These are phyloP conservation scores for Buxus sempervirens DNA, from an alignment of 164 flowering plant genomes.

Conservation along the genomic window DNA sequence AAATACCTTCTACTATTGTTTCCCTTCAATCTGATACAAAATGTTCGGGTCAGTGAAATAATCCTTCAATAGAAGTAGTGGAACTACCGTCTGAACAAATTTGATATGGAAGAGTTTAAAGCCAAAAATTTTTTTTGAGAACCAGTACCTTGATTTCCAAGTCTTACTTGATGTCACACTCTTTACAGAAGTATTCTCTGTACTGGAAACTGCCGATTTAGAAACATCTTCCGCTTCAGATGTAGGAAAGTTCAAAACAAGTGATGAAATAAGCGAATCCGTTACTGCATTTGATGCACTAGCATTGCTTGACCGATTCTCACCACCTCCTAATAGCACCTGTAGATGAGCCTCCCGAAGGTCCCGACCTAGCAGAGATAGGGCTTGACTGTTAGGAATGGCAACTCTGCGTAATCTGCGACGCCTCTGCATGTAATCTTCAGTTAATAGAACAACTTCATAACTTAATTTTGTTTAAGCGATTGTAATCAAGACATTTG, in stretches of 20 bases:
- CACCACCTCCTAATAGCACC: conserved; percentile 69
- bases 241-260: conserved; percentile 59
- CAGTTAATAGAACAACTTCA: conserved; percentile 31
- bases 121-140: background rate
- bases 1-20: too few species aligned
- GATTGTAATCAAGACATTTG: background rate
- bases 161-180: conserved; percentile 28
- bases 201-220: conserved; percentile 50
- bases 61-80: too few species aligned
- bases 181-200: conserved; percentile 46
- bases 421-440: conserved; percentile 70
- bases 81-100: too few species aligned
- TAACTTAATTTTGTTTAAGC: background rate
- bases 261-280: conserved; percentile 80
- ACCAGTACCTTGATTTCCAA: conserved; percentile 72
- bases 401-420: conserved; percentile 77
- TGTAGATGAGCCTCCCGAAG: conserved; percentile 90
- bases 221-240: conserved; percentile 75
- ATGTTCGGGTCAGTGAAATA: too few species aligned
- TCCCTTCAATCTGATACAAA: too few species aligned
- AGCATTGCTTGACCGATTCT: conserved; percentile 49
- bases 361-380: conserved; percentile 75
- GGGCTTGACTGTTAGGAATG: conserved; percentile 67
- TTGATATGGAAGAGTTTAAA: too few species aligned
- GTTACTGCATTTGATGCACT: conserved; percentile 41